Evolutionary conservation across 2,329 filamentous ascomycete species (phyloP).

Genomic region (Penicillium psychrosexuale): DNA sequence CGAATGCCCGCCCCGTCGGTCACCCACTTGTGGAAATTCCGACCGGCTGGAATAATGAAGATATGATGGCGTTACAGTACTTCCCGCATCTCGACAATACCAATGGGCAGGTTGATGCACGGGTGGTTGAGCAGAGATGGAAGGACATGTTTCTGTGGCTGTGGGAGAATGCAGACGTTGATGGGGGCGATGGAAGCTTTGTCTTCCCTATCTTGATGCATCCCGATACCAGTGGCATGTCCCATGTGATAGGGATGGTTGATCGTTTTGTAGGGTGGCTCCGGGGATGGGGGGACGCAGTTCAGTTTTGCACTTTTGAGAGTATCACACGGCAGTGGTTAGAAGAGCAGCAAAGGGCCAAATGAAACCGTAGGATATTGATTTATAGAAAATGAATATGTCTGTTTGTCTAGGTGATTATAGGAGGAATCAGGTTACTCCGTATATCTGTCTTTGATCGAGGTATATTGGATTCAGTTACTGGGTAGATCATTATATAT

Average conservation of each 20-base stretch:
- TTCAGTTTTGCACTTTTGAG: neutral
- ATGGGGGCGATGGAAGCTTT: neutral
- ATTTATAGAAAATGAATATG: neutral
- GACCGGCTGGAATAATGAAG: neutral
- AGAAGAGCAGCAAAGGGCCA: neutral
- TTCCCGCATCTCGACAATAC: neutral
- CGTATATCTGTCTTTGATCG: too few relatives aligned
- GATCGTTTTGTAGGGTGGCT: neutral
- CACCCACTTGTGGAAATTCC: neutral
- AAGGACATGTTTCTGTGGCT: slow-evolving; percentile 56
- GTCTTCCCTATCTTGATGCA: neutral
- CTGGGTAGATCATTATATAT: too few relatives aligned
- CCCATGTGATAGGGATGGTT: neutral
- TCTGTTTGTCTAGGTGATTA: too few relatives aligned
- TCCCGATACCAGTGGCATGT: neutral
- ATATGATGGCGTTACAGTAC: neutral
- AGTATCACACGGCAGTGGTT: neutral
- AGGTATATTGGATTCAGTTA: too few relatives aligned
- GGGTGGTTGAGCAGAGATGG: slow-evolving; percentile 57
- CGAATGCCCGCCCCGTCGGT: neutral
- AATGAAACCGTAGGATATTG: neutral
- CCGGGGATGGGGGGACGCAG: neutral
- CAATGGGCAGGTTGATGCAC: slow-evolving; percentile 53
- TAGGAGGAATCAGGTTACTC: too few relatives aligned
- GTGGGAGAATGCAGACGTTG: slow-evolving; percentile 32